phyloP scores from a whole-genome alignment of 345 rosid genomes.

The Lepidium didymum region DNA sequence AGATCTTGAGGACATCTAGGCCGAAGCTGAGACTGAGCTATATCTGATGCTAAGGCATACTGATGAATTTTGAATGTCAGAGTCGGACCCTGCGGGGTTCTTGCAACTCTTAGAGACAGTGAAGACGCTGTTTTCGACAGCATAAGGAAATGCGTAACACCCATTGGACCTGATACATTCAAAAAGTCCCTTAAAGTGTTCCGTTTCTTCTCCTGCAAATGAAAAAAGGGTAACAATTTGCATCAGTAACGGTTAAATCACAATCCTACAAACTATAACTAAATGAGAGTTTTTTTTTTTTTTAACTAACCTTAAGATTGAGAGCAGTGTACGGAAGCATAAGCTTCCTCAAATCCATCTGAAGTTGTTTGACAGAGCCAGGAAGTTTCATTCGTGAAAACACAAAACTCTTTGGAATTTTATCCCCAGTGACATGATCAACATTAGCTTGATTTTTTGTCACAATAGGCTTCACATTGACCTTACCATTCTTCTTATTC shows the following conservation, averaged over 20 bases:
- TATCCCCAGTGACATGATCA: slow-evolving; percentile 79
- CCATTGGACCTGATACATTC: slow-evolving; percentile 97
- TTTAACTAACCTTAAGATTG: slow-evolving; percentile 52
- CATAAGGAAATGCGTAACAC: slow-evolving; percentile 88
- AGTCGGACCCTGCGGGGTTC: slow-evolving; percentile 97
- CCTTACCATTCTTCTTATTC: slow-evolving; percentile 57
- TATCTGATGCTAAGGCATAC: slow-evolving; percentile 68
- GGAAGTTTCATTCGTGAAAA: slow-evolving; percentile 89
- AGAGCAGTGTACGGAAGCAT: slow-evolving; percentile 98
- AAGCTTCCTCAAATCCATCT: slow-evolving; percentile 80
- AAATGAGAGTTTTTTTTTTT: background rate
- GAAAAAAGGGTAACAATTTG: background rate
- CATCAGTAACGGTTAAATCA: background rate
- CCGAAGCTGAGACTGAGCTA: slow-evolving; percentile 72
- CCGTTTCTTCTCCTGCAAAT: slow-evolving; percentile 79
- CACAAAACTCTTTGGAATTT: slow-evolving; percentile 84
- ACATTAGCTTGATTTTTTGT: slow-evolving; percentile 49
- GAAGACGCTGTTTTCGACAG: slow-evolving; percentile 65
- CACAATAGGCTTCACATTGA: slow-evolving; percentile 49
- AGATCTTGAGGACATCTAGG: slow-evolving; percentile 95
- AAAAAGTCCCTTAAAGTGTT: slow-evolving; percentile 74
- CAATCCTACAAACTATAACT: background rate
- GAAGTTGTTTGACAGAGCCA: slow-evolving; percentile 63
- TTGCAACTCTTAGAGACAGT: slow-evolving; percentile 71
- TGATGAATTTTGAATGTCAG: slow-evolving; percentile 72